Evolutionary conservation across 2,329 filamentous ascomycete species (phyloP).

Genomic region (Tothia fuscella): DNA sequence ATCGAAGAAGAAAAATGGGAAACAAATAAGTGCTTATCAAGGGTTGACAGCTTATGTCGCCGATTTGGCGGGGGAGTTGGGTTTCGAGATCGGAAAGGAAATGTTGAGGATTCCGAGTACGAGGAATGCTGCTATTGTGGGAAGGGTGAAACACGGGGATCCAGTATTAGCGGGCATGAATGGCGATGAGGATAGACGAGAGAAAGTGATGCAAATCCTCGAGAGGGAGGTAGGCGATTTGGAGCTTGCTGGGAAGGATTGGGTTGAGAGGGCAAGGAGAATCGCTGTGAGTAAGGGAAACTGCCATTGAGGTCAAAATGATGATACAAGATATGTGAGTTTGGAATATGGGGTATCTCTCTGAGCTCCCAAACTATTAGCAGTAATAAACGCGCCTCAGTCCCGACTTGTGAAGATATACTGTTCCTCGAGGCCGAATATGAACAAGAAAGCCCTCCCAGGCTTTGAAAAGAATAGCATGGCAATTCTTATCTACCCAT

Average conservation of each 20-base stretch:
- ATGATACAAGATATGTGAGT: too few species aligned
- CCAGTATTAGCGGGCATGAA: background rate
- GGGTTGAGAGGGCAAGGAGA: slow-evolving; percentile 12
- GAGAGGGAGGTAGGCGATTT: slow-evolving; percentile 9
- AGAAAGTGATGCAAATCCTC: background rate
- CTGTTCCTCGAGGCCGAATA: too few species aligned
- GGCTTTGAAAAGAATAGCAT: too few species aligned
- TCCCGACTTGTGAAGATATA: too few species aligned
- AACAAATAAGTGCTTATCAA: slow-evolving; percentile 60
- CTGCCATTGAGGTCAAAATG: too few species aligned
- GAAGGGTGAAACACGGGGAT: slow-evolving; percentile 32
- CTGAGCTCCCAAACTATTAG: too few species aligned
- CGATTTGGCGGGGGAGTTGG: slow-evolving; percentile 56
- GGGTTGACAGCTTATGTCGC: slow-evolving; percentile 71
- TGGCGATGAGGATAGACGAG: background rate
- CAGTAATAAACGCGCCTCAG: too few species aligned
- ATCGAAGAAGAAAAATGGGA: slow-evolving; percentile 17
- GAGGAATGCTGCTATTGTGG: slow-evolving; percentile 71
- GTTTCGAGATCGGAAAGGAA: slow-evolving; percentile 68
- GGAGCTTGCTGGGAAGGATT: slow-evolving; percentile 11
- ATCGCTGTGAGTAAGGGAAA: slow-evolving; percentile 13
- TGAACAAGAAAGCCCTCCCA: too few species aligned
- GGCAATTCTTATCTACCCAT: too few species aligned
- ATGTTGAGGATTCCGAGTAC: slow-evolving; percentile 87
- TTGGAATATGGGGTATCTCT: too few species aligned